Base-by-base conservation (phyloP, 352 stramenopile species). In the Globisporangium middletonii region DNA sequence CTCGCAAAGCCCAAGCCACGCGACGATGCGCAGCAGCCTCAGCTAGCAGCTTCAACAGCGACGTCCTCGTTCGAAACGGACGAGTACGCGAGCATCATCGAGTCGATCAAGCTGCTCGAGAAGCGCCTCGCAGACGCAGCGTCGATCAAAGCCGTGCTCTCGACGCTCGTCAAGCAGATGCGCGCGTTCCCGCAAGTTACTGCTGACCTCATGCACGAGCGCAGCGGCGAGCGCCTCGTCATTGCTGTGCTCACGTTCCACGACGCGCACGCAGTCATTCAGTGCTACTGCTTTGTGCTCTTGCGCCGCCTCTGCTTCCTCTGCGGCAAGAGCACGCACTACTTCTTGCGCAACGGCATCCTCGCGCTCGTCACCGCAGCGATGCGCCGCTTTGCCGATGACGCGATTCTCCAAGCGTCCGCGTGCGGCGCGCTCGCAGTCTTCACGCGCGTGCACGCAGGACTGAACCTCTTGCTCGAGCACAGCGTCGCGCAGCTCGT, bases 281-380 rank as follows among this genome's bases (percentile, higher is more conserved):
- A 91, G 60, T 94, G 81, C 54, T 94, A 91, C 53, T 75, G 73
- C 0, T 91, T 87, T 27, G 81, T 94, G 15, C 68, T 94, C 11
- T 53, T 91, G 27, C 76, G 83, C 0, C 71, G 83, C 16, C 60
- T 92, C 2, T 90, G 83, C 57, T 92, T 91, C 37, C 63, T 94
- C 37, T 89, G 76, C 43, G 60, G 73, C 15, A 74, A 82, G 47
- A 88, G 73, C 59, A 78, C 81, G 37, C 65, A 85, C 43, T 76
- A 63, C 11, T 73, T 94, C 37, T 46, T 92, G 5, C 63, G 60
- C 1, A 62, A 70, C n/a, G 76, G 70, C 38, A 79, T 91, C 50
- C 60, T 89, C 33, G 70, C 76, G 8, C 43, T 77, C 33, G 68
- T 94, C 9, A 67, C 71, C 12, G 59, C 65, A 41, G 75, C 81